Base-by-base conservation (phyloP, 805 yeast species). In the Suhomyces xylopsoci region DNA sequence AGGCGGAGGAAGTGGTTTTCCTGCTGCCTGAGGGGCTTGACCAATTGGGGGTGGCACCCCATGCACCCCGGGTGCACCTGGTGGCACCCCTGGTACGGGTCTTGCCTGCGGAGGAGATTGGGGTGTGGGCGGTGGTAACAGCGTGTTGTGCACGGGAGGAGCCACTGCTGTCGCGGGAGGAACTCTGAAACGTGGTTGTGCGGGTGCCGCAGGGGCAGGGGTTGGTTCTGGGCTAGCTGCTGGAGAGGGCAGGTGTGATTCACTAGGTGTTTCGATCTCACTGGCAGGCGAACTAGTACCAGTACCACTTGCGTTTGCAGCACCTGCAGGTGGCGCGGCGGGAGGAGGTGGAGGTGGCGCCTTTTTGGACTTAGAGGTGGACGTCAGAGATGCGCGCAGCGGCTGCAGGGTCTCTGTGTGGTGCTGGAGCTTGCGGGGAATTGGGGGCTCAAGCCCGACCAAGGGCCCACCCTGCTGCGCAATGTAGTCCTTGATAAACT, bases 361-460 rank as follows among this genome's bases (percentile, higher is more conserved):
- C 58, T 69, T 70, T 47, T 66, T 69, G 8, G 51, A 51, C 45
- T 58, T 65, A n/a, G 50, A 30, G 7, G 55, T 48, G 17, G 57
- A 48, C 22, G 63, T 47, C 6, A 20, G 12, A 55, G 47, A n/a
- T 19, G 19, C 73, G 6, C 64, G 60, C 14, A 76, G 71, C 24
- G 73, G 74, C 48, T 57, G 64, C 34, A 49, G 52, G 55, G 17
- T 63, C 40, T 24, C 62, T 28, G 54, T 52, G 55, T 58, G 55
- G 36, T 63, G 60, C 54, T 80, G 84, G 51, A 69, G 75, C 58
- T 77, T 80, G 57, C 93, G 76, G 3, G 94, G 96, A 49, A 89
- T 74, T 14, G 96, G 96, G 5, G 96, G 96, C 63, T 89, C 96
- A 24, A 87, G 70, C 1, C 96, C 96, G 26, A 87, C 87, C 68